These are phyloP conservation scores for Coprinopsis marcescibilis DNA, from an alignment of 768 basidiomycete genomes.

Conservation along the genomic window DNA sequence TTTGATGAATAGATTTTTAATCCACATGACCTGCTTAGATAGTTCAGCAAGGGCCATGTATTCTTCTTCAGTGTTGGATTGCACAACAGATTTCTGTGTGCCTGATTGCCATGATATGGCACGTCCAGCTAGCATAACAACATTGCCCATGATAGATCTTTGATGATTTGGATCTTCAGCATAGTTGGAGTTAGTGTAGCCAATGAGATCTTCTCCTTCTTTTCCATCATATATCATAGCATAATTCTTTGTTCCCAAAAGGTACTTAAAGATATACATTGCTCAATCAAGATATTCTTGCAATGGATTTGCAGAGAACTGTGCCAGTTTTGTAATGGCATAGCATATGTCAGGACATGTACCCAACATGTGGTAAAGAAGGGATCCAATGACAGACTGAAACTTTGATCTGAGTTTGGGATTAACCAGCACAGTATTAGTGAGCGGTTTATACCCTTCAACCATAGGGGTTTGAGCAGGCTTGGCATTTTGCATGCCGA, in stretches of 20 bases:
- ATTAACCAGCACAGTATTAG: slow-evolving; percentile 6
- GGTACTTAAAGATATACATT: slow-evolving; percentile 11
- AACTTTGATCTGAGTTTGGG: background rate
- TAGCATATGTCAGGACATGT: slow-evolving; percentile 30
- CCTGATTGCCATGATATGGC: slow-evolving; percentile 34
- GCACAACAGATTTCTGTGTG: slow-evolving; percentile 18
- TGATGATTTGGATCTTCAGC: background rate
- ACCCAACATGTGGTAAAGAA: slow-evolving; percentile 26
- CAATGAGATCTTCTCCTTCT: background rate
- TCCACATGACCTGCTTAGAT: slow-evolving; percentile 20
- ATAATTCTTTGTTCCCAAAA: slow-evolving; percentile 8
- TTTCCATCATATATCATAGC: too few species aligned
- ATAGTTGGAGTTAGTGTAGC: slow-evolving; percentile 1
- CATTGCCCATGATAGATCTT: slow-evolving; percentile 16
- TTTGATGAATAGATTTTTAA: slow-evolving; percentile 14
- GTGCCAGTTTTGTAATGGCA: slow-evolving; percentile 23
- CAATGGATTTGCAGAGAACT: slow-evolving; percentile 27
- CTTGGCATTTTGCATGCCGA: too few species aligned
- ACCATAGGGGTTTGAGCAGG: too few species aligned
- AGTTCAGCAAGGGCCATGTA: slow-evolving; percentile 25
- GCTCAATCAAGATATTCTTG: slow-evolving; percentile 28
- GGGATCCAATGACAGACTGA: slow-evolving; percentile 8
- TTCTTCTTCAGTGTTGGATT: slow-evolving; percentile 39
- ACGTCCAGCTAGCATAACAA: slow-evolving; percentile 27
- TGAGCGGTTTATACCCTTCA: slow-evolving; percentile 8